Evolutionary conservation across 352 stramenopile species (phyloP).

Genomic region (Thalassiosira hispida): DNA sequence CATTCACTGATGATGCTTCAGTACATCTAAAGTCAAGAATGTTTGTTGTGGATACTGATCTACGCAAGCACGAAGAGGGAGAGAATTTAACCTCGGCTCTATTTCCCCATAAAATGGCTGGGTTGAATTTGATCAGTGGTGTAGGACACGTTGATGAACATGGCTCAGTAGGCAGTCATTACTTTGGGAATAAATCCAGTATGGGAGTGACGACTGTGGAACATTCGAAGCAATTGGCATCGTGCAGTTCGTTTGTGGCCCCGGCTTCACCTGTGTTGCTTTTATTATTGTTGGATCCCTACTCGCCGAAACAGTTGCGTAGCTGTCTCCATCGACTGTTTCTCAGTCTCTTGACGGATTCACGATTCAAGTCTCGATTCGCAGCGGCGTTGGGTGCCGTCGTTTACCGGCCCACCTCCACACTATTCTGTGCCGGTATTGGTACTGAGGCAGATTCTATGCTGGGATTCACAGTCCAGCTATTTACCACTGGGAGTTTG

Average conservation of each 20-base stretch:
- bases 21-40: slow-evolving; percentile 41
- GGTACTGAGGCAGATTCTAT: slow-evolving; percentile 82
- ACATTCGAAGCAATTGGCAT: slow-evolving; percentile 66
- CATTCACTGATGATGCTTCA: background rate
- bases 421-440: slow-evolving; percentile 85
- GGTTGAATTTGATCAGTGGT: slow-evolving; percentile 76
- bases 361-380: slow-evolving; percentile 94
- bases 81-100: slow-evolving; percentile 66
- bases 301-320: slow-evolving; percentile 93
- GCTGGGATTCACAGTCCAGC: slow-evolving; percentile 84
- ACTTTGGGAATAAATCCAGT: slow-evolving; percentile 32
- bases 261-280: slow-evolving; percentile 80
- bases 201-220: slow-evolving; percentile 59
- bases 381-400: slow-evolving; percentile 74
- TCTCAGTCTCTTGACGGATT: slow-evolving; percentile 92
- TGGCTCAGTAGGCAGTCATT: slow-evolving; percentile 27
- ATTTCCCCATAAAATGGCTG: slow-evolving; percentile 73
- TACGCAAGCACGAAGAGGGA: slow-evolving; percentile 81
- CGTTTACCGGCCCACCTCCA: slow-evolving; percentile 79
- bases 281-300: slow-evolving; percentile 93
- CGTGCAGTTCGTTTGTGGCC: slow-evolving; percentile 74
- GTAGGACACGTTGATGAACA: slow-evolving; percentile 55
- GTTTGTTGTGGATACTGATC: slow-evolving; percentile 81
- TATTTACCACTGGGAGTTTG: slow-evolving; percentile 85
- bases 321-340: slow-evolving; percentile 92